phyloP scores from a whole-genome alignment of 192 early-diverging fungal species.

The Linnemannia exigua region DNA sequence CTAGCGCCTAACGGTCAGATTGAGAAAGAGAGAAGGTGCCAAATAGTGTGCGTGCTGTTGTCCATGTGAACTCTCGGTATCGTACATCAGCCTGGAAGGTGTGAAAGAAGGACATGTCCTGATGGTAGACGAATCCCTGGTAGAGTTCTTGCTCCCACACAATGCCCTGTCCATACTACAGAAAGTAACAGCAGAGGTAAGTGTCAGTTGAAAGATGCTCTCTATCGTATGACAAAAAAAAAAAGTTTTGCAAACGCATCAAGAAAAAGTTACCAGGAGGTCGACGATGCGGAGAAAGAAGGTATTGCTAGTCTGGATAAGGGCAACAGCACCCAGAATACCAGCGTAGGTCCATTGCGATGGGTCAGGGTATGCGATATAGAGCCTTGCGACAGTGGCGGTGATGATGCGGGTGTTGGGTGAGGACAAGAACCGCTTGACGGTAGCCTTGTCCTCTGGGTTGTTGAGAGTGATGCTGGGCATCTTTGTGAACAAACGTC shows the following conservation, averaged over 20 bases:
- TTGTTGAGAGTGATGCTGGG: conserved; percentile 71
- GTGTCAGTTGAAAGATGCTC: neutral
- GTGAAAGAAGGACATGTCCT: conserved; percentile 76
- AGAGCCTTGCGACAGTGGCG: conserved; percentile 82
- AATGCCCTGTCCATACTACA: conserved; percentile 63
- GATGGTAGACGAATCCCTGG: conserved; percentile 73
- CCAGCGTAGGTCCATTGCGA: conserved; percentile 76
- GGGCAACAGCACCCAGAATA: conserved; percentile 75
- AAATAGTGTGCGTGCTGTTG: neutral
- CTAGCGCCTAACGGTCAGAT: neutral
- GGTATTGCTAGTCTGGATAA: conserved; percentile 66
- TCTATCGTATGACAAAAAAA: neutral
- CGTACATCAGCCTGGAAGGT: conserved; percentile 78
- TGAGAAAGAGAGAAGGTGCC: neutral
- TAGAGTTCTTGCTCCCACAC: conserved; percentile 89
- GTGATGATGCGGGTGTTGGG: conserved; percentile 78
- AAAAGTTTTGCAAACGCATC: neutral
- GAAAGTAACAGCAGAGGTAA: neutral
- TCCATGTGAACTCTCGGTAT: neutral
- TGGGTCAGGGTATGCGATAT: conserved; percentile 76
- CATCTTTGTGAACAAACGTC: no score
- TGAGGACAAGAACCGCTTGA: conserved; percentile 59
- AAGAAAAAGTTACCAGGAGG: conserved; percentile 57
- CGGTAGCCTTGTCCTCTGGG: conserved; percentile 72
- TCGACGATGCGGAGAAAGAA: conserved; percentile 83